Evolutionary conservation across 1,284 basidiomycete species (phyloP), one percentile per base, ranked within the genome.

Genomic region (Apiotrichum siamense): DNA sequence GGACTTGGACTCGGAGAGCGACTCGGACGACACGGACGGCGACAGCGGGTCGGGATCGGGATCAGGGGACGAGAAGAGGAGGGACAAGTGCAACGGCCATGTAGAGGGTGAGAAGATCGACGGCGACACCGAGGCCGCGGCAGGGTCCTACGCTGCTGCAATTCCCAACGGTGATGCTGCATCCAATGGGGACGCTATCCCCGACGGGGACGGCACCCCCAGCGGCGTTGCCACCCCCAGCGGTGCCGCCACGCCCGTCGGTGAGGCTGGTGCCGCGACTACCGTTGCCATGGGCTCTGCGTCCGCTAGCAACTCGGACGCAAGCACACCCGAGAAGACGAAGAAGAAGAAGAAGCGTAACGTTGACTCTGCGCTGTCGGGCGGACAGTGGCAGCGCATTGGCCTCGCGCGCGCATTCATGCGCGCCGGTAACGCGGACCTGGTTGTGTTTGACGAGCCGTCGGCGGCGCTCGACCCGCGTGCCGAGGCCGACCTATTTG

Each of bases 381-480:
- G 46, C 50, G 61, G 48, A 55, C 72, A 90, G 84, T 90, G 87
- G 87, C 87, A 90, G 75, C 78, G 86, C 60, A 79, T 90, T 56
- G 87, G 87, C 11, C 79, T 90, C 40, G 84, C 87, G 43, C 80
- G 87, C 44, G 85, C 87, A n/a, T 88, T 90, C 64, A 87, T 88
- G 84, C 78, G 86, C 56, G 85, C 85, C n/a, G 80, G 83, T 58
- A 81, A 84, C 54, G 81, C 87, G 21, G 86, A 88, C 69, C 75
- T 90, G 13, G 75, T 90, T 33, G 74, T 89, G 39, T 85, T 90
- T 63, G 87, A 90, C 49, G 71, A 74, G 52, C 72, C 70, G 2
- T 69, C 66, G 6, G 58, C 87, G 23, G 83, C 86, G 9, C 78
- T 90, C 48, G 88, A 90, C 65, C 82, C 86, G 24, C 81, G 83